Conservation (phyloP, 75 land plant species). For the Cupressus sempervirens region DNA sequence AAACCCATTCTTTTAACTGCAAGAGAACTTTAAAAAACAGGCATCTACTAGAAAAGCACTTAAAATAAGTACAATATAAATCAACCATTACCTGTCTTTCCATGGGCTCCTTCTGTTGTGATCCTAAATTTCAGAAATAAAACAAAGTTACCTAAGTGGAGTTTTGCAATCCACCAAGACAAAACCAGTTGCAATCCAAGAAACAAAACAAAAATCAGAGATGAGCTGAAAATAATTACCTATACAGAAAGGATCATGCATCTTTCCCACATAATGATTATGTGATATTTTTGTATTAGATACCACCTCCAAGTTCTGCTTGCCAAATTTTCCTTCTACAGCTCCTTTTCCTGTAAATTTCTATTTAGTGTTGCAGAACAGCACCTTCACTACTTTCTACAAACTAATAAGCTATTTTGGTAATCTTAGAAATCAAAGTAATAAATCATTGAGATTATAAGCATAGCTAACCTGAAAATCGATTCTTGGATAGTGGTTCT, state of each 20-base stretch:
- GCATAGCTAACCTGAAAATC: not conserved
- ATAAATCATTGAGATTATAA: not conserved
- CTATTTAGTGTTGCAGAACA: not conserved
- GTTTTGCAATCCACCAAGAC: not conserved
- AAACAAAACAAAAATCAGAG: not conserved
- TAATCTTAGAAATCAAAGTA: not conserved
- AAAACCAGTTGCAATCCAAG: not conserved
- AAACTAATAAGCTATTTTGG: not conserved
- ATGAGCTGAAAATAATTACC: not conserved
- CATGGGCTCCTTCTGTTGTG: not conserved
- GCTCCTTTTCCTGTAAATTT: not conserved
- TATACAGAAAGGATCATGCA: not conserved
- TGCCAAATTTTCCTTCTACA: not conserved
- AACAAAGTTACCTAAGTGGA: not conserved
- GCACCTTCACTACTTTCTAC: not conserved
- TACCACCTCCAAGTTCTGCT: not conserved
- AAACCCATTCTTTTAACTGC: no score
- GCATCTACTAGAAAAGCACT: not conserved
- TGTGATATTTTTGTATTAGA: not conserved
- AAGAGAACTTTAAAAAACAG: not conserved
- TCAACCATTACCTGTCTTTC: constrained; percentile 2
- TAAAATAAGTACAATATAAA: not conserved
- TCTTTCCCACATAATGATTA: not conserved
- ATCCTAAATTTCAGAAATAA: not conserved
- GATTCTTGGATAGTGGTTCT: constrained; percentile 7